Conservation (phyloP, 2,329 filamentous ascomycete genomes). For the Elsinoe ampelina region DNA sequence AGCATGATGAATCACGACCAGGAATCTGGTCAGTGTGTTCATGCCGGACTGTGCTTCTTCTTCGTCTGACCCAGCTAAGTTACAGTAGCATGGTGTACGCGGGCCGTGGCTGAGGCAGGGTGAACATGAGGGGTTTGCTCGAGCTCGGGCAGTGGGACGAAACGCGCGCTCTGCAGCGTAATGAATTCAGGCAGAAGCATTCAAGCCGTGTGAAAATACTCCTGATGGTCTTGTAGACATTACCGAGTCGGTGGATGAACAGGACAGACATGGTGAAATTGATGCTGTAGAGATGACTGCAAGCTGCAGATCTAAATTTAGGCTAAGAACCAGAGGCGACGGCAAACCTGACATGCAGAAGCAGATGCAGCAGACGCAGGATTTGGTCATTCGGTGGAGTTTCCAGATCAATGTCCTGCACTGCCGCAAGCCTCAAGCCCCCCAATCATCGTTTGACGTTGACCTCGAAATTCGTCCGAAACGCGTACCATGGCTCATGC, state of each 20-base stretch:
- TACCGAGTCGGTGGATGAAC: not conserved
- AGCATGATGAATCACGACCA: no score
- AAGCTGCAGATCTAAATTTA: conserved; percentile 1
- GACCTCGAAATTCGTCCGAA: not conserved
- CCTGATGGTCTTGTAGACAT: not conserved
- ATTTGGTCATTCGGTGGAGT: not conserved
- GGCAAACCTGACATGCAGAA: not conserved
- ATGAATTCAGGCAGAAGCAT: conserved; percentile 7
- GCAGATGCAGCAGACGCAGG: not conserved
- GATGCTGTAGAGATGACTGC: not conserved
- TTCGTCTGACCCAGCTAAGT: not conserved
- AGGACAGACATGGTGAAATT: not conserved
- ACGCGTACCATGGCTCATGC: conserved; percentile 5
- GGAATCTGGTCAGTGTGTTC: not conserved
- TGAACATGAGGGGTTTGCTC: conserved; percentile 1
- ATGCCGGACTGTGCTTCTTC: not conserved
- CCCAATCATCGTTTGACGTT: not conserved
- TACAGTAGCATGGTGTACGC: not conserved
- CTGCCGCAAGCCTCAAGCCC: not conserved
- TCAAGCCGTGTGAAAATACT: not conserved
- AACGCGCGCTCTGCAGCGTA: conserved; percentile 1
- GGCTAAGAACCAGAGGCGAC: not conserved
- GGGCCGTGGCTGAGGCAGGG: conserved; percentile 2
- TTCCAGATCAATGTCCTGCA: not conserved
- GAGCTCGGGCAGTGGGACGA: conserved; percentile 1